Conservation (phyloP, 768 basidiomycete genomes). For the Xanthoconium purpureum region DNA sequence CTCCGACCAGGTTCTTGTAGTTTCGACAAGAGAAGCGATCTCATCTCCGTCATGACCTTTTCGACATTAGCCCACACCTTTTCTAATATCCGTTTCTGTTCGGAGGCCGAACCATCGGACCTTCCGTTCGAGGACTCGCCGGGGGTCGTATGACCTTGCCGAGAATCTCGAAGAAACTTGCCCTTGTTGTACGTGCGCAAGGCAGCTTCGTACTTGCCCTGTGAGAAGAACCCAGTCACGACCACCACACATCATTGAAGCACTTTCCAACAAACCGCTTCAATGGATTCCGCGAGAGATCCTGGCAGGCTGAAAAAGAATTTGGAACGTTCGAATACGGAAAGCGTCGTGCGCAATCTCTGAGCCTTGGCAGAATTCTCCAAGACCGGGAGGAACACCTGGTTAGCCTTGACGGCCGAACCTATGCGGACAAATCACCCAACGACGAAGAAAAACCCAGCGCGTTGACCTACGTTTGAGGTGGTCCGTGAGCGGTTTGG, state of each 20-base stretch:
- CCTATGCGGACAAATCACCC: constrained; percentile 41
- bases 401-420: constrained; percentile 89
- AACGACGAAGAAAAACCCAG: background rate
- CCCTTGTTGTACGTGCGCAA: constrained; percentile 97
- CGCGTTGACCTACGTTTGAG: constrained; percentile 64
- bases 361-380: constrained; percentile 95
- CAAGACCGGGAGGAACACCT: constrained; percentile 92
- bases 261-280: constrained; percentile 56
- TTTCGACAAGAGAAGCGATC: constrained; percentile 68
- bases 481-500: constrained; percentile 76
- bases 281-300: constrained; percentile 82
- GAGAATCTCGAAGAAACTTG: constrained; percentile 81
- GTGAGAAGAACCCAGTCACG: background rate
- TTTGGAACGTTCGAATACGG: constrained; percentile 93
- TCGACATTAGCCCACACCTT: constrained; percentile 97
- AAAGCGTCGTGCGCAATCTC: constrained; percentile 86
- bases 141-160: constrained; percentile 83
- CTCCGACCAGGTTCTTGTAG: constrained; percentile 76
- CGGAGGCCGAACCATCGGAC: constrained; percentile 51
- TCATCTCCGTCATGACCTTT: constrained; percentile 92
- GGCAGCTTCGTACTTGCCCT: constrained; percentile 94
- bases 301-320: constrained; percentile 99
- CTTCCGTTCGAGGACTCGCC: constrained; percentile 57
- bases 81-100: constrained; percentile 89
- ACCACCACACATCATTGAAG: background rate